Percentiles rank a stretch among this genome's conserved stretches.
phyloP scores from a whole-genome alignment of 2,329 filamentous ascomycete genomes.

The Monosporascus ibericus region DNA sequence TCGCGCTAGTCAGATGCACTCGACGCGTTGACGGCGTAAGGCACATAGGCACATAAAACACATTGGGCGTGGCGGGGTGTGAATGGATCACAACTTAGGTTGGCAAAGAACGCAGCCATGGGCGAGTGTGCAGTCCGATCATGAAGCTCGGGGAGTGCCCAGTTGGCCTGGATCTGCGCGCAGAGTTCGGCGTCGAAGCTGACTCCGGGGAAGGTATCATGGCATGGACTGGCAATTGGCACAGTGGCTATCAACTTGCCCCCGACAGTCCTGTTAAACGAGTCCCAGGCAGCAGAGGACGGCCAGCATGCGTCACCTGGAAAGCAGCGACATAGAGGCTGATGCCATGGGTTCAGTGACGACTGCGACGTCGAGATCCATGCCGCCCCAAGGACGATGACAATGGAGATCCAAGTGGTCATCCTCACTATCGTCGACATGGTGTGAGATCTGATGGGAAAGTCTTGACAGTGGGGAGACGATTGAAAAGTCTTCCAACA shows the following conservation, averaged over 20 bases:
- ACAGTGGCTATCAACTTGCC: slow-evolving; percentile 38
- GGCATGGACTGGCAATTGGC: slow-evolving; percentile 38
- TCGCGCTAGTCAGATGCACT: slow-evolving; percentile 12
- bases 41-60: slow-evolving; percentile 28
- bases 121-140: slow-evolving; percentile 6
- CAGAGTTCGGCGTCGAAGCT: slow-evolving; percentile 7
- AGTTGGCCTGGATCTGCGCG: slow-evolving; percentile 8
- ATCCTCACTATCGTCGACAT: not conserved
- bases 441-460: too few species aligned
- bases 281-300: slow-evolving; percentile 28
- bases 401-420: not conserved
- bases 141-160: slow-evolving; percentile 9
- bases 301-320: slow-evolving; percentile 44
- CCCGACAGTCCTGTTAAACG: slow-evolving; percentile 37
- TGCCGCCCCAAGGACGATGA: not conserved
- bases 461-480: too few species aligned
- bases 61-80: slow-evolving; percentile 31
- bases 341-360: not conserved
- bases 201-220: slow-evolving; percentile 20
- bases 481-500: too few species aligned
- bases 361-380: not conserved
- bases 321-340: slow-evolving; percentile 17
- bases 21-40: slow-evolving; percentile 23
- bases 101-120: slow-evolving; percentile 18
- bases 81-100: slow-evolving; percentile 23